phyloP scores from a whole-genome alignment of 148 eudicot genomes.

The Pouteria glomerata region DNA sequence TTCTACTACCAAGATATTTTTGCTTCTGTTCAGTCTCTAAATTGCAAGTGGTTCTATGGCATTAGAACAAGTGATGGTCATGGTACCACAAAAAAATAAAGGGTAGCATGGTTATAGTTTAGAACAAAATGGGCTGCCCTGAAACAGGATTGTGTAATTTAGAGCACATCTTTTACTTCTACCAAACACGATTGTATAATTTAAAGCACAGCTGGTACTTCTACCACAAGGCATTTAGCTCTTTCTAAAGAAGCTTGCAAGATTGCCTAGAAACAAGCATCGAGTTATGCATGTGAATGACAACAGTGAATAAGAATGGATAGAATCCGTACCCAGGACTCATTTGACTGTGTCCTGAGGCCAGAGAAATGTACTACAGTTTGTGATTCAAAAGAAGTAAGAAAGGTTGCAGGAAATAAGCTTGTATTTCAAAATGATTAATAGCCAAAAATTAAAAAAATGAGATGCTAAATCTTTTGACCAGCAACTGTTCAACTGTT shows the following conservation, averaged over 20 bases:
- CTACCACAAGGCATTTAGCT: not conserved
- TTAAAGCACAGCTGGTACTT: too few relatives aligned
- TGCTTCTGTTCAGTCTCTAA: too few relatives aligned
- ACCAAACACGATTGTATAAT: too few relatives aligned
- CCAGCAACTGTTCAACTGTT: not conserved
- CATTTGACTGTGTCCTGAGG: not conserved
- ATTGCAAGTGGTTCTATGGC: not conserved
- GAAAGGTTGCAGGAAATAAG: too few relatives aligned
- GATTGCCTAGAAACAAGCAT: not conserved
- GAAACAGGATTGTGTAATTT: not conserved
- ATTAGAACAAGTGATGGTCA: too few relatives aligned
- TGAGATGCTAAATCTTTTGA: not conserved
- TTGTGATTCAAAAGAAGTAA: not conserved
- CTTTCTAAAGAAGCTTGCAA: not conserved
- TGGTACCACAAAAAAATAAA: not conserved
- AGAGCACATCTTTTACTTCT: not conserved
- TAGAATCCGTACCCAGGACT: not conserved
- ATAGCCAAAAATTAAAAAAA: not conserved
- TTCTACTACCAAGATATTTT: not conserved
- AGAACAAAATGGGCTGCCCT: not conserved
- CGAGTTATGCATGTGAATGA: not conserved
- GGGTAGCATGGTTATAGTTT: not conserved
- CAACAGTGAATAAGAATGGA: not conserved
- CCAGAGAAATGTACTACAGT: not conserved
- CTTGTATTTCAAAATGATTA: too few relatives aligned